Percentiles rank a stretch among this genome's conserved stretches.
These are phyloP conservation scores for Nannochloropsis gaditana DNA, from an alignment of 108 stramenopile genomes.

Conservation along the genomic window DNA sequence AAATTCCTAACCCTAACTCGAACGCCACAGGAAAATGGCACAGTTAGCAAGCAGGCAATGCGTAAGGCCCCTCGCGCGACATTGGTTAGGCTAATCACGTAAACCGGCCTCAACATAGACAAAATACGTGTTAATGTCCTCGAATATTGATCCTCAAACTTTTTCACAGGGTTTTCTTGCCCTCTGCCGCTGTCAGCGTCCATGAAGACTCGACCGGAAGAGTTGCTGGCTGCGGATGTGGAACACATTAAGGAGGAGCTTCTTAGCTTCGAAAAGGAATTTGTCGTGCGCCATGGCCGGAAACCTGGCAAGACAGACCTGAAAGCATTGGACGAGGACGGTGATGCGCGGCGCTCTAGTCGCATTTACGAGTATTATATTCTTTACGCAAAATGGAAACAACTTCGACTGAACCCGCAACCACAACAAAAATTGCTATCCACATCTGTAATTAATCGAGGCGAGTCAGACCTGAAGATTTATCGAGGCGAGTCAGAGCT, in stretches of 20 bases:
- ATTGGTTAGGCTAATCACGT: too few relatives aligned
- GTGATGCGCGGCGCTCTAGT: conserved; percentile 12
- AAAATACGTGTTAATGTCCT: too few relatives aligned
- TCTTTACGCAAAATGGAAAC: background rate
- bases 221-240: background rate
- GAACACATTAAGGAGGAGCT: conserved; percentile 16
- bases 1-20: too few relatives aligned
- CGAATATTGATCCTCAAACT: too few relatives aligned
- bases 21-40: too few relatives aligned
- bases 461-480: too few relatives aligned
- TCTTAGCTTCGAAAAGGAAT: background rate
- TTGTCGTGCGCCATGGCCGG: background rate
- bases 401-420: background rate
- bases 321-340: conserved; percentile 5
- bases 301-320: background rate
- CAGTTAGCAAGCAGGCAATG: too few relatives aligned
- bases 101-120: too few relatives aligned
- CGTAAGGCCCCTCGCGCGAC: too few relatives aligned
- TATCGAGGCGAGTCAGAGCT: background rate
- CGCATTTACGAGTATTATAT: conserved; percentile 16
- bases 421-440: background rate
- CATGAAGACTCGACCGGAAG: background rate
- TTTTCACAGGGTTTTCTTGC: background rate
- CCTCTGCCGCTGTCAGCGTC: background rate
- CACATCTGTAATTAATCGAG: too few relatives aligned